Conservation (phyloP, 129 eudicot genomes). For the Dittrichia graveolens region DNA sequence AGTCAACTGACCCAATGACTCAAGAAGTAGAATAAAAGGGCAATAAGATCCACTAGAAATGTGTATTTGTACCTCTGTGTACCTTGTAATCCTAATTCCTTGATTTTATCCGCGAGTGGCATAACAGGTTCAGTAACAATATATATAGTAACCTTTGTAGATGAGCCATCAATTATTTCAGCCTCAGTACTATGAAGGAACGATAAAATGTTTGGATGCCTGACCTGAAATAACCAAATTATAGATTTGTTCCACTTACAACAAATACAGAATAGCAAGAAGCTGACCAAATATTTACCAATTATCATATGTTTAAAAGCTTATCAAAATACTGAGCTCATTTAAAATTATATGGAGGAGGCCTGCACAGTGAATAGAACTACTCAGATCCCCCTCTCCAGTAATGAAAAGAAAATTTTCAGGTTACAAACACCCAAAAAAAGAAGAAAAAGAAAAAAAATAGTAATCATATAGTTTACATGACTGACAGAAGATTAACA, state of each 20-base stretch:
- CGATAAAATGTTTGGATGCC: constrained; percentile 94
- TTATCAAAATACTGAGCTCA: not conserved
- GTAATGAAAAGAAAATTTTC: not conserved
- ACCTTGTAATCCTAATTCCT: constrained; percentile 90
- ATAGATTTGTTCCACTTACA: not conserved
- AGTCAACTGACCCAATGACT: not conserved
- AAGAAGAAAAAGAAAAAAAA: too few species aligned
- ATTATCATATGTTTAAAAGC: too few species aligned
- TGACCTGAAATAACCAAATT: constrained; percentile 67
- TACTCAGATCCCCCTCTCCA: not conserved
- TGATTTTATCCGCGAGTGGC: constrained; percentile 92
- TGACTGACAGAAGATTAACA: too few species aligned
- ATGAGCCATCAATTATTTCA: constrained; percentile 78
- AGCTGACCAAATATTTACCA: too few species aligned
- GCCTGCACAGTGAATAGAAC: not conserved
- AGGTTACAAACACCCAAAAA: too few species aligned
- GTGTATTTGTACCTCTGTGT: constrained; percentile 60
- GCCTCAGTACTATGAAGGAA: constrained; percentile 93
- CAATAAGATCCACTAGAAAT: constrained; percentile 7
- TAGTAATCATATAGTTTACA: too few species aligned
- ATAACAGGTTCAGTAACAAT: constrained; percentile 95
- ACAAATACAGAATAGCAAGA: too few species aligned
- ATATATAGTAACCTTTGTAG: constrained; percentile 76
- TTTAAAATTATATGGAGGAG: not conserved
- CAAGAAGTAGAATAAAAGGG: not conserved